Base-by-base conservation (phyloP, 148 eudicot genomes). In the Limonium bicolor region DNA sequence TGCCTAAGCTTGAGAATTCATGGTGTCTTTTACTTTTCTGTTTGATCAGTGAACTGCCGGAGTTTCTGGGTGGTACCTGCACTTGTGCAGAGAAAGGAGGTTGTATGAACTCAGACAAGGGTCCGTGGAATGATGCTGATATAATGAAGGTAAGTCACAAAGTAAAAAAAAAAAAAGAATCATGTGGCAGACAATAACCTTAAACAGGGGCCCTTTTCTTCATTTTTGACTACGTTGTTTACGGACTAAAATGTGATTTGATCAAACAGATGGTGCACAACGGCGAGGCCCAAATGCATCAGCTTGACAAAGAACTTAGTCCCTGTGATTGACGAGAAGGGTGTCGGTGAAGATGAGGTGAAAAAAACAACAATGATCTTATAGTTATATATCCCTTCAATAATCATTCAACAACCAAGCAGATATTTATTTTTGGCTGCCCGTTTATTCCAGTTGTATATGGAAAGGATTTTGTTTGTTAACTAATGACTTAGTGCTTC, bases 71-170 rank as follows among this genome's bases (percentile, higher is more conserved):
- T 12, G 93, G 96, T 38, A 68, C 71, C 13, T 86, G 96, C 57
- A 86, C 70, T 34, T 86, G 96, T 53, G 70, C 76, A 6, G 81
- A 75, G 44, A 66, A 73, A 51, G 96, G 87, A 15, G 93, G 96
- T 31, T 86, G 96, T 50, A 61, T 81, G 81, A 65, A 64, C 37
- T 86, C 96, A 16, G 93, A 86, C 61, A 86, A 82, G 44, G 93
- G 96, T 35, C 96, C 96, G 11, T 86, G 96, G 96, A 78, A 82
- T 47, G 81, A 86, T 52, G 64, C 81, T 27, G 87, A 78, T 32
- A 73, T 78, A 38, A 55, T 86, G 72, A 81, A 82, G 93, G 96
- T 86, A 52, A 11, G 1, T 51, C 17, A 6, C 36, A 9, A 28
- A n/a, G n/a, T n/a, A n/a, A n/a, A n/a, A n/a, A n/a, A n/a, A n/a